Percentiles rank a stretch among this genome's conserved stretches.
Evolutionary conservation across 768 basidiomycete species (phyloP).

Genomic region (Lentinus brumalis): DNA sequence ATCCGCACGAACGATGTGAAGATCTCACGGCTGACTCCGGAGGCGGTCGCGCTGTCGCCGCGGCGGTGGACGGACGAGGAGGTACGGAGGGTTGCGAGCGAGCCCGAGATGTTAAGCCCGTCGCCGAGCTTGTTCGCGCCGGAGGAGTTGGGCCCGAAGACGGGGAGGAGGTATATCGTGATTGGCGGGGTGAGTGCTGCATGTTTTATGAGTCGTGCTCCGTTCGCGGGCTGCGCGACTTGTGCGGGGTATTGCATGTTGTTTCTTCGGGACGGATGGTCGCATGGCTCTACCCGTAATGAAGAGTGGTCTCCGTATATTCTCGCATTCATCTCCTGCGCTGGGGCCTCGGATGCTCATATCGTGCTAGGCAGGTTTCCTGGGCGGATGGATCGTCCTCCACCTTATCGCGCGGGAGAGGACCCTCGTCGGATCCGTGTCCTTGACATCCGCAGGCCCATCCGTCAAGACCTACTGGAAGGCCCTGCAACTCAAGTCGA

Average conservation of each 20-base stretch:
- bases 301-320: neutral
- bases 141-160: constrained; percentile 62
- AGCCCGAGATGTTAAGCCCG: constrained; percentile 30
- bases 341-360: neutral
- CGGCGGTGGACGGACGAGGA: constrained; percentile 48
- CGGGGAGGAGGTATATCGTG: constrained; percentile 75
- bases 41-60: constrained; percentile 52
- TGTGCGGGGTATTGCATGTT: neutral
- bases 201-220: no score
- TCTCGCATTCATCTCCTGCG: neutral
- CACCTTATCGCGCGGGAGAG: constrained; percentile 74
- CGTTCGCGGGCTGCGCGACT: neutral
- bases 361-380: constrained; percentile 59
- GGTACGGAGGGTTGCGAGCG: constrained; percentile 40
- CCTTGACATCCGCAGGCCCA: constrained; percentile 65
- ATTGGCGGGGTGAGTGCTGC: constrained; percentile 64
- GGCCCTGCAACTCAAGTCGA: constrained; percentile 54
- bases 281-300: no score
- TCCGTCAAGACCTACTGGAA: constrained; percentile 54
- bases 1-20: constrained; percentile 55
- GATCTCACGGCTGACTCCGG: constrained; percentile 50
- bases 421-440: constrained; percentile 64
- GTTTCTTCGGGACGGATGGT: neutral
- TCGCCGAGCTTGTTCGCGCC: constrained; percentile 37
- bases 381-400: constrained; percentile 78